Evolutionary conservation across 75 land plant genomes (phyloP).

Genomic region (Picea glauca): DNA sequence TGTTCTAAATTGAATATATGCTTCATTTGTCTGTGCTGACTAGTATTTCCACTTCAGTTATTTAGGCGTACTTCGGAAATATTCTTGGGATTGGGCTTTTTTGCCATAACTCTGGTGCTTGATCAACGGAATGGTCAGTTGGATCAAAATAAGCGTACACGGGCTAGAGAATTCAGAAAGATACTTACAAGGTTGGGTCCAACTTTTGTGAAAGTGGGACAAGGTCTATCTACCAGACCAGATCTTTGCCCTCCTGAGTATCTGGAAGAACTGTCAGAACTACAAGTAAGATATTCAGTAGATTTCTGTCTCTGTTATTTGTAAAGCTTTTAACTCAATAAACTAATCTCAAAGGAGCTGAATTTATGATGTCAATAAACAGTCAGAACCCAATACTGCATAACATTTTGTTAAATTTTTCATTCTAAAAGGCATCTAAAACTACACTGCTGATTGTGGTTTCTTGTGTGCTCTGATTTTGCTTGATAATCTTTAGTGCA

Average conservation of each 20-base stretch:
- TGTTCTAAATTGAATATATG: neutral
- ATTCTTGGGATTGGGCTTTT: conserved; percentile 53
- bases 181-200: conserved; percentile 81
- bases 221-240: conserved; percentile 94
- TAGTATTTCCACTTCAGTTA: conserved; percentile 32
- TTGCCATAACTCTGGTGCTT: conserved; percentile 49
- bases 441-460: neutral
- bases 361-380: neutral
- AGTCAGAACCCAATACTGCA: neutral
- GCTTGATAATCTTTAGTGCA: neutral
- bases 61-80: conserved; percentile 59
- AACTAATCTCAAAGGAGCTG: neutral
- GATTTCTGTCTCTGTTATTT: neutral
- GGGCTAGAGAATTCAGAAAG: conserved; percentile 68
- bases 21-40: conserved; percentile 10
- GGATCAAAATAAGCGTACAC: conserved; percentile 45
- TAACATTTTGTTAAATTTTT: neutral
- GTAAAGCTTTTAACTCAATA: neutral
- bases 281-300: conserved; percentile 51
- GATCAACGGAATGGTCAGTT: conserved; percentile 61
- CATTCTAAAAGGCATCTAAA: neutral
- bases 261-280: conserved; percentile 85
- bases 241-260: conserved; percentile 94
- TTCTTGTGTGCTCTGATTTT: neutral
- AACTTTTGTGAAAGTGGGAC: conserved; percentile 97